Conservation (phyloP, 352 stramenopile species). For the Globisporangium irregulare region DNA sequence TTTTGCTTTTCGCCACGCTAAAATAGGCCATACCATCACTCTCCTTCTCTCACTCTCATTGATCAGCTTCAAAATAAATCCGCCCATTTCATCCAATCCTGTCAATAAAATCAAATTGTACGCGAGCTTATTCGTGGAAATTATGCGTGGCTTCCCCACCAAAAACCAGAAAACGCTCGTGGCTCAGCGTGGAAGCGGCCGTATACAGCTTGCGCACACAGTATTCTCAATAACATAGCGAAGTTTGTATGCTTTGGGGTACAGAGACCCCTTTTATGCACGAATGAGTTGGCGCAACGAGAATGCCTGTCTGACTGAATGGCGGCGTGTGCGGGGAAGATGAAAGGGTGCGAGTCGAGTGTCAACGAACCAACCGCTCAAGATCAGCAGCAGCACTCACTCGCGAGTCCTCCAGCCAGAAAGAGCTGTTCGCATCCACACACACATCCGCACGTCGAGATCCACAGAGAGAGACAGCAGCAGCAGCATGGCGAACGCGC, state of each 20-base stretch:
- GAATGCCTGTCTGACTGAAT: conserved; percentile 6
- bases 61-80: background rate
- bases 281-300: background rate
- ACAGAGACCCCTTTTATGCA: background rate
- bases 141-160: background rate
- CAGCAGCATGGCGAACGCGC: conserved; percentile 22
- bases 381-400: background rate
- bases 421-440: background rate
- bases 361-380: conserved; percentile 4
- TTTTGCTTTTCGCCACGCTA: background rate
- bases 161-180: conserved; percentile 1
- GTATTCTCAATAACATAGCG: background rate
- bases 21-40: background rate
- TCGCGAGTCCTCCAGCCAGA: background rate
- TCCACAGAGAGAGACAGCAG: background rate
- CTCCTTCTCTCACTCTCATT: background rate
- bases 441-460: background rate
- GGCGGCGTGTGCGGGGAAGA: background rate
- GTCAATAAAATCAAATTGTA: background rate
- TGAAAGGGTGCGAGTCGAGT: conserved; percentile 3
- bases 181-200: background rate
- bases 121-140: background rate
- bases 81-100: background rate
- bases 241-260: conserved; percentile 2
- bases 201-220: background rate